Evolutionary conservation across 2,329 filamentous ascomycete genomes (phyloP), one percentile per base, ranked within the genome.

Genomic region (Colletotrichum caudatum): DNA sequence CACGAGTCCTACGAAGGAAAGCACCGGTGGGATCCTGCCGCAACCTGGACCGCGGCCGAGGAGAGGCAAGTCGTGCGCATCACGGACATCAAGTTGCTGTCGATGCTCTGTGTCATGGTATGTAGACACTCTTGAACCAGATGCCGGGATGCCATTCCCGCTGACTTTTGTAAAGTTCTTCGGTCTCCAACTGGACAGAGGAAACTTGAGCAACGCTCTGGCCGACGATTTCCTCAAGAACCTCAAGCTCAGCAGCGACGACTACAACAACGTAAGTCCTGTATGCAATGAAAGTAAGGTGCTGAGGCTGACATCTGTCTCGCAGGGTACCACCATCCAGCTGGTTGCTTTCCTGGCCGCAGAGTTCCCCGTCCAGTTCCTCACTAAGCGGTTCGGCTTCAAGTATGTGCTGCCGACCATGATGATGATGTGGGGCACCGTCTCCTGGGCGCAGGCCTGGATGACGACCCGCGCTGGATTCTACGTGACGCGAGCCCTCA

Each of bases 161-260:
- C 48, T 63, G 33, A 53, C 23, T n/a, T 5, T 9, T 44, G 16
- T 64, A 14, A 50, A 50, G 80, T 91, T 92, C 79, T 90, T 91
- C 68, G 88, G 88, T 0, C 82, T 92, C 5, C 89, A 92, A 76
- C 81, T 92, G 9, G 90, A 91, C 77, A 83, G 90, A 59, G 89
- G 89, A 63, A 92, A 92, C 75, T 81, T 92, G 76, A 84, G 83
- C 66, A 90, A 90, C 74, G 90, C 89, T 3, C 80, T 89, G 39
- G 89, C 88, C 1, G 90, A 92, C 76, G 88, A 89, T 75, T 83
- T 92, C 75, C 82, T 93, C 11, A 81, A 78, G 59, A 91, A 90
- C 67, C 77, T 87, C 37, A 77, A 80, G 0, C 69, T 87, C 68
- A 84, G 78, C 0, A 84, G 81, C 12, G 82, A 88, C 76, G 85